Conservation (phyloP, 2,329 filamentous ascomycete genomes). For the Pseudocercospora macadamiae region DNA sequence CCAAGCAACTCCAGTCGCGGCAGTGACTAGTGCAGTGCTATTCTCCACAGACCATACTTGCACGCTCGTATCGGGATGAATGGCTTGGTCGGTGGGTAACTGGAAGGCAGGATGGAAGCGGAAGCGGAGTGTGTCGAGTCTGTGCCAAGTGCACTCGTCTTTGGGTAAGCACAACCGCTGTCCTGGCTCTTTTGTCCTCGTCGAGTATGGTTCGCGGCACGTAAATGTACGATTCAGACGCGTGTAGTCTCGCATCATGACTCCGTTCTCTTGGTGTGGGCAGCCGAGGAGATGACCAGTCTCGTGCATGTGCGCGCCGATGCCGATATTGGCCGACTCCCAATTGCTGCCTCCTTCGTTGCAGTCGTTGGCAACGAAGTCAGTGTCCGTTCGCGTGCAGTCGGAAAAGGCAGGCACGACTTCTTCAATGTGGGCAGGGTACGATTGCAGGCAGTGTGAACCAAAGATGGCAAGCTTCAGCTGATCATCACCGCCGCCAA, state of each 20-base stretch:
- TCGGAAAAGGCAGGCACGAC: constrained; percentile 86
- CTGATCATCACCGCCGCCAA: constrained; percentile 75
- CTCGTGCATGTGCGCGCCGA: constrained; percentile 90
- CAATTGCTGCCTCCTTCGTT: constrained; percentile 87
- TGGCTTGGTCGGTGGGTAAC: constrained; percentile 71
- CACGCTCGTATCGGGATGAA: constrained; percentile 71
- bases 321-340: constrained; percentile 93
- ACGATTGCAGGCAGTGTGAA: constrained; percentile 88
- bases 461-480: constrained; percentile 87
- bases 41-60: constrained; percentile 85
- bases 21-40: constrained; percentile 74
- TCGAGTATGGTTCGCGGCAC: constrained; percentile 80
- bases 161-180: constrained; percentile 69
- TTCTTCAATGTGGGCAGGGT: constrained; percentile 86
- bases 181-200: constrained; percentile 81
- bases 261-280: constrained; percentile 83
- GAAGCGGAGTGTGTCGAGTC: constrained; percentile 85
- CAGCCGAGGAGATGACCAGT: constrained; percentile 88
- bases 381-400: constrained; percentile 84
- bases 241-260: constrained; percentile 90
- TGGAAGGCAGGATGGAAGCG: constrained; percentile 88
- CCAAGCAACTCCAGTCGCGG: constrained; percentile 80
- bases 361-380: constrained; percentile 80
- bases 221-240: constrained; percentile 82
- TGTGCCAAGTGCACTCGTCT: constrained; percentile 91